Base-by-base conservation (phyloP, 108 stramenopile genomes). In the Parmales sp. region DNA sequence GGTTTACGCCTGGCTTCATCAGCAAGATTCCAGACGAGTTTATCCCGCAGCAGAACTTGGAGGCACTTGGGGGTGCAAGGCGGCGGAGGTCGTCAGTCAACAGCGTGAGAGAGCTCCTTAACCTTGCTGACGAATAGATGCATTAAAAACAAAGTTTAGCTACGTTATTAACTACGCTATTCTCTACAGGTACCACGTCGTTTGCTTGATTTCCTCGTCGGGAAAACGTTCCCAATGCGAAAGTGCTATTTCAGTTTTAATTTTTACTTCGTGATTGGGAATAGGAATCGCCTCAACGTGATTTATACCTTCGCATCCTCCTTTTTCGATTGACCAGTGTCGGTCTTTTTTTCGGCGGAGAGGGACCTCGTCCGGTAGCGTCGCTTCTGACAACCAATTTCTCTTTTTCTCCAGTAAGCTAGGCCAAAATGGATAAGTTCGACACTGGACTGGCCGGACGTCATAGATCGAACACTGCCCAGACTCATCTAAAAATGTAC, bases 381-480 rank as follows among this genome's bases (percentile, higher is more conserved):
- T 71, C 28, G 76, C 64, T 64, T 85, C 83, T 1, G 68, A 75
- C 44, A 76, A 50, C 83, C 83, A 85, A 39, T 64, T 71, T 0
- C 66, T 60, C 51, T 50, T 25, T 31, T 68, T 69, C 39, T 28
- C 69, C 64, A 85, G 29, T 25, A 85, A 48, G 39, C 70, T 78
- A 38, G 81, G 75, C 83, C 83, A 85, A 65, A 85, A 85, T 5
- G 83, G 83, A 78, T 85, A 85, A 28, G 83, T 85, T 6, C 23
- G 46, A 51, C 83, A 85, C 44, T 85, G 83, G 13, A 76, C 39
- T 1, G 83, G 83, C 9, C 83, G 64, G 9, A 69, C 77, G 0
- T 78, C 81, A 69, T 85, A 85, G 28, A 85, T 85, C 22, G 48
- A 60, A 65, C 83, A 85, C 66, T 67, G 64, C 1, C 67, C 72